Base-by-base conservation (phyloP, 139 green algal genomes). In the Microglena sp. region DNA sequence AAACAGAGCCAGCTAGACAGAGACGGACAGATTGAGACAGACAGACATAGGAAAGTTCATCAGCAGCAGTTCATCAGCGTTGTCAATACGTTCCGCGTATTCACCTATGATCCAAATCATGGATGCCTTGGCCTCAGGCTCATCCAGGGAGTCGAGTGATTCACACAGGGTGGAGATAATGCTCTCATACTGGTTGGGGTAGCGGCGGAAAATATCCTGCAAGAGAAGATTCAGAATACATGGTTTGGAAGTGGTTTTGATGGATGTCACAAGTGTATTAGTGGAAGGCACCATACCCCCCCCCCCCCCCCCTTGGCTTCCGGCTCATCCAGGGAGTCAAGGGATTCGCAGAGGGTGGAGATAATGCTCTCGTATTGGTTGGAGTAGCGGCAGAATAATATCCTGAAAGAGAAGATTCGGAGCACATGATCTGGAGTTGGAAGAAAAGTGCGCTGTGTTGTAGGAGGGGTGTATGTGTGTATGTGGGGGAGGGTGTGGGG, bases 81-180 rank as follows among this genome's bases (percentile, higher is more conserved):
- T 97, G 79, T 98, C 94, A 55, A 99, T 99, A 60, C 94, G 86
- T 74, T 98, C 91, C 1, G 94, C 94, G 71, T 99, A 99, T 86
- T 99, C 94, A 3, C 94, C 94, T 64, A 99, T 95, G 78, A 99
- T 97, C 94, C 90, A 97, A 22, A 96, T 32, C 88, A 97, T 93
- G 64, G 71, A 71, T 18, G 84, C 86, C 79, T 94, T 95, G 30
- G 94, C 94, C 68, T 97, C 94, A 2, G 94, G 94, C 80, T 99
- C 94, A 61, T 99, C 94, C 67, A 99, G 82, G 3, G 77, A 86
- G 66, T 99, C 91, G 44, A 99, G 81, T 71, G 79, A 87, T 45
- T 98, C 94, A 76, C 94, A 99, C 43, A 99, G 77, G 7, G 81
- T 90, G 22, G 75, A 80, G 67, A 99, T 99, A 66, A 98, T 89